Conservation (phyloP, 352 stramenopile genomes). For the Phytophthora hibernalis region DNA sequence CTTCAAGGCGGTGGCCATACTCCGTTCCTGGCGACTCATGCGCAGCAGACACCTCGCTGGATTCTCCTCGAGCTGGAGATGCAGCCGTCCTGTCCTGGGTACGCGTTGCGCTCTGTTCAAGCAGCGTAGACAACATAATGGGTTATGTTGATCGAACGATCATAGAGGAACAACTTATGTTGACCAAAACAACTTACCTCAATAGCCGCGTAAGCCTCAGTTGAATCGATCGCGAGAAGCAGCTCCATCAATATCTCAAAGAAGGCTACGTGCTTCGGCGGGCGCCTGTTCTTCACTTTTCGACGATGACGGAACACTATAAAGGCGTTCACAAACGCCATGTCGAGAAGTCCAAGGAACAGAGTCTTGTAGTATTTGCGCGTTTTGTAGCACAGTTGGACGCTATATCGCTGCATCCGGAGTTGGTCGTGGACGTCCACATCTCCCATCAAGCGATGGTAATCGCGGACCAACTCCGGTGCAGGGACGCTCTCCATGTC, state of each 20-base stretch:
- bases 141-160: too few species aligned
- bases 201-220: not conserved
- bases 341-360: slow-evolving; percentile 27
- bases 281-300: not conserved
- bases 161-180: too few species aligned
- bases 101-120: slow-evolving; percentile 1
- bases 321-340: slow-evolving; percentile 29
- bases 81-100: not conserved
- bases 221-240: slow-evolving; percentile 11
- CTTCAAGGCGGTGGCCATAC: not conserved
- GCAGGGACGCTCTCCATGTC: not conserved
- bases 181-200: slow-evolving; percentile 1
- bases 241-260: slow-evolving; percentile 17
- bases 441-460: slow-evolving; percentile 27
- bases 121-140: slow-evolving; percentile 4
- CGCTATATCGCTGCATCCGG: slow-evolving; percentile 24
- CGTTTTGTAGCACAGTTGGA: slow-evolving; percentile 16
- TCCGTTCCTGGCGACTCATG: not conserved
- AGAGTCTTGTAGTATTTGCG: slow-evolving; percentile 34
- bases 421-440: slow-evolving; percentile 33
- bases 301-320: slow-evolving; percentile 11
- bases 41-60: not conserved
- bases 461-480: slow-evolving; percentile 19
- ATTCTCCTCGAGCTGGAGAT: not conserved
- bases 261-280: slow-evolving; percentile 14